Conservation (phyloP, 441 rosid genomes). For the Francoa sonchifolia region DNA sequence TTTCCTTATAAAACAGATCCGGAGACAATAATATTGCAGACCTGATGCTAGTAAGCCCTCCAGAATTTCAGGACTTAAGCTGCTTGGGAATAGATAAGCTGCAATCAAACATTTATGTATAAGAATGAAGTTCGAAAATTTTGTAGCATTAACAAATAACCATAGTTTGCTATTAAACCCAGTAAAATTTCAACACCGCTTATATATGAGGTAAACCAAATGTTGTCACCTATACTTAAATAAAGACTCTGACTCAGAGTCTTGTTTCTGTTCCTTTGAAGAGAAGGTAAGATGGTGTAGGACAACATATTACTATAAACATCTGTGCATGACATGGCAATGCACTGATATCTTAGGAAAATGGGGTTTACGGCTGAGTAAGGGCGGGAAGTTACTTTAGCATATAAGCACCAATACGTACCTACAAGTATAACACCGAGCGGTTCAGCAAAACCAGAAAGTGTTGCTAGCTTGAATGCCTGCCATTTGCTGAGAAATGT, state of each 20-base stretch:
- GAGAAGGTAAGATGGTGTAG: too few species aligned
- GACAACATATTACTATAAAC: too few species aligned
- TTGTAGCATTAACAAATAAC: background rate
- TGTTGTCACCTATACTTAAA: too few species aligned
- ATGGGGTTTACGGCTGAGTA: too few species aligned
- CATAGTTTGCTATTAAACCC: background rate
- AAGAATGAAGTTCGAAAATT: background rate
- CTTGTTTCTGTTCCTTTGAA: too few species aligned
- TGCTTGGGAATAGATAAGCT: slow-evolving; percentile 95
- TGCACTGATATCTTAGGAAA: too few species aligned
- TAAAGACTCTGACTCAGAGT: too few species aligned
- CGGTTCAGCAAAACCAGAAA: slow-evolving; percentile 95
- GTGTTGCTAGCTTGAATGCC: slow-evolving; percentile 92
- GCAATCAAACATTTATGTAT: slow-evolving; percentile 13
- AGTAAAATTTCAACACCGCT: background rate
- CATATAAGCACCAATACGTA: too few species aligned
- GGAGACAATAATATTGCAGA: slow-evolving; percentile 14
- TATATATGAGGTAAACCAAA: too few species aligned
- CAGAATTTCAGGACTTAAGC: slow-evolving; percentile 83
- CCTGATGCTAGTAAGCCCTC: slow-evolving; percentile 94
- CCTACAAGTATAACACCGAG: slow-evolving; percentile 90
- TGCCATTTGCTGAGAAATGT: slow-evolving; percentile 85
- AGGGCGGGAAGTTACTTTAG: too few species aligned
- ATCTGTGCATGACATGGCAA: too few species aligned
- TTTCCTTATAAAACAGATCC: background rate